phyloP scores from a whole-genome alignment of 495 filamentous ascomycete species.

The Letharia lupina region DNA sequence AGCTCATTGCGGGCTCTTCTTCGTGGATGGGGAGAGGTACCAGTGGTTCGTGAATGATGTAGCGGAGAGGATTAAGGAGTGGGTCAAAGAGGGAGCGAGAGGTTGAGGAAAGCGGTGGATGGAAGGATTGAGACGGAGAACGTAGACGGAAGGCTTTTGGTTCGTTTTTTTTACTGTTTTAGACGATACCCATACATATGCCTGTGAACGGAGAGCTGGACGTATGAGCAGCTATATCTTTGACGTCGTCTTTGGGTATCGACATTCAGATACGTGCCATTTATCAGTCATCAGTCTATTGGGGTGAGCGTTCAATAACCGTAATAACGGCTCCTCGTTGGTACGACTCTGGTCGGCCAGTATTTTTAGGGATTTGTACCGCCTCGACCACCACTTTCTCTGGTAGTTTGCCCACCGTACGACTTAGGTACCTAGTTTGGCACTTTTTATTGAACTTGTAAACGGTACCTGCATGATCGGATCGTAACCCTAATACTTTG shows the following conservation, averaged over 20 bases:
- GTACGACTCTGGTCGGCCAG: too few species aligned
- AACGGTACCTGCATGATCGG: neutral
- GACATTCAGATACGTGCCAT: neutral
- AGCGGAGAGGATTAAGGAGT: slow-evolving; percentile 56
- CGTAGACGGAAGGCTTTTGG: neutral
- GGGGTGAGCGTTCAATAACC: too few species aligned
- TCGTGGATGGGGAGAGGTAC: slow-evolving; percentile 54
- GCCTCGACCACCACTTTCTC: neutral
- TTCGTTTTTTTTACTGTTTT: neutral
- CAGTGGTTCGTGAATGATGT: slow-evolving; percentile 70
- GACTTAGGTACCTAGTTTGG: too few species aligned
- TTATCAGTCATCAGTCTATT: too few species aligned
- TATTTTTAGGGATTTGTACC: neutral
- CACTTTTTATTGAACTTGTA: too few species aligned
- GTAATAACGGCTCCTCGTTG: too few species aligned
- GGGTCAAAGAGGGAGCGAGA: slow-evolving; percentile 49
- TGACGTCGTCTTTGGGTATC: neutral
- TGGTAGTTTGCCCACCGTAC: neutral
- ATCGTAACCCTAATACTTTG: neutral
- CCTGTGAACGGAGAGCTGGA: neutral
- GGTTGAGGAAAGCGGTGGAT: slow-evolving; percentile 43
- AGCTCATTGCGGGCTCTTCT: slow-evolving; percentile 79
- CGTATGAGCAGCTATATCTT: neutral
- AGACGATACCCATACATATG: slow-evolving; percentile 9
- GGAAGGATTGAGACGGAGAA: neutral